phyloP scores from a whole-genome alignment of 345 rosid species.

The Mangifera indica region DNA sequence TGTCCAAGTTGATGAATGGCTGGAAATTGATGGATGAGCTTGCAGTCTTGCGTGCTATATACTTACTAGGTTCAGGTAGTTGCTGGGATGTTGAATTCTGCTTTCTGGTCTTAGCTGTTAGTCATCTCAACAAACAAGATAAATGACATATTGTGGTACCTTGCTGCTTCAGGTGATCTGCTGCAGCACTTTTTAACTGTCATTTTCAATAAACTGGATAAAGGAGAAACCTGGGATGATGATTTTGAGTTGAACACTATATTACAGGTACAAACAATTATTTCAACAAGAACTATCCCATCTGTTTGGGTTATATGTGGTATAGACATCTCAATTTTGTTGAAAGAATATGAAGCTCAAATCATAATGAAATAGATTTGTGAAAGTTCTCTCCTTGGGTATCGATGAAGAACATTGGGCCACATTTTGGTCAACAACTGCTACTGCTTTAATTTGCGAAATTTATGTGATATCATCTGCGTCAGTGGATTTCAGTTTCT shows the following conservation, averaged over 20 bases:
- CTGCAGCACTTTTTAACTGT: constrained; percentile 88
- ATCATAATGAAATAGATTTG: not conserved
- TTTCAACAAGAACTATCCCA: not conserved
- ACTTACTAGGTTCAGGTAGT: constrained; percentile 93
- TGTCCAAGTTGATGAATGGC: constrained; percentile 84
- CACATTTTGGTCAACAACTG: not conserved
- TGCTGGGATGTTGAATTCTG: constrained; percentile 19
- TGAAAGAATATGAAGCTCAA: not conserved
- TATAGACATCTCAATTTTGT: not conserved
- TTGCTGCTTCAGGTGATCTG: constrained; percentile 70
- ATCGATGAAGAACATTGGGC: constrained; percentile 4
- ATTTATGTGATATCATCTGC: not conserved
- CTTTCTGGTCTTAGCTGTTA: constrained; percentile 8
- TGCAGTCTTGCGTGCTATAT: constrained; percentile 90
- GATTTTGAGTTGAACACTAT: constrained; percentile 87
- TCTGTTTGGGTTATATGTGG: not conserved
- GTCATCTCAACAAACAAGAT: constrained; percentile 9
- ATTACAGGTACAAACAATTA: constrained; percentile 64
- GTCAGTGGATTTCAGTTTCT: not conserved
- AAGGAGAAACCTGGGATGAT: constrained; percentile 89
- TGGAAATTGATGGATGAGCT: constrained; percentile 98
- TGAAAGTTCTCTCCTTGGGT: constrained; percentile 7
- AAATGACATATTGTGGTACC: constrained; percentile 18
- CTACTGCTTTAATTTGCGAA: not conserved
- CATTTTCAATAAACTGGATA: constrained; percentile 74